Percentiles rank a stretch among this genome's conserved stretches.
Evolutionary conservation across 2,329 filamentous ascomycete species (phyloP).

Genomic region (Metarhizium album): DNA sequence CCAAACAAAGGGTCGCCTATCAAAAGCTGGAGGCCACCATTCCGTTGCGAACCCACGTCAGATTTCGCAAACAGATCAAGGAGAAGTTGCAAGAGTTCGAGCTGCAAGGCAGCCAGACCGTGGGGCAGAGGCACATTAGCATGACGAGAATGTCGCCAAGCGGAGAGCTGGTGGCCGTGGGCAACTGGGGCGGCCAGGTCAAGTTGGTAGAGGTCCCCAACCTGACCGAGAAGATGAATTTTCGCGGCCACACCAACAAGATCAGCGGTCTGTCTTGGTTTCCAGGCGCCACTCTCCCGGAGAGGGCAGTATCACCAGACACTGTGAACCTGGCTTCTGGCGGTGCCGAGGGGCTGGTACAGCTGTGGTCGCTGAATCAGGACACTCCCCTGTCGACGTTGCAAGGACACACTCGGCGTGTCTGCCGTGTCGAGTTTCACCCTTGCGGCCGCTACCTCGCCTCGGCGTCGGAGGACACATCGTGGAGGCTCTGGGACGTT

Average conservation of each 20-base stretch:
- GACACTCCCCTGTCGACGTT: slow-evolving; percentile 78
- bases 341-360: slow-evolving; percentile 75
- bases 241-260: slow-evolving; percentile 79
- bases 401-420: slow-evolving; percentile 72
- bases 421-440: slow-evolving; percentile 90
- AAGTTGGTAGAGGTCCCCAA: slow-evolving; percentile 77
- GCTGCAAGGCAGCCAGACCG: slow-evolving; percentile 85
- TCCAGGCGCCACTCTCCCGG: slow-evolving; percentile 66
- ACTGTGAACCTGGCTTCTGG: slow-evolving; percentile 81
- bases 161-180: slow-evolving; percentile 72
- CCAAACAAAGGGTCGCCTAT: slow-evolving; percentile 63
- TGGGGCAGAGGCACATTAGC: slow-evolving; percentile 81
- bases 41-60: slow-evolving; percentile 79
- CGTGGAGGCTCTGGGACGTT: slow-evolving; percentile 94
- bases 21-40: slow-evolving; percentile 77
- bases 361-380: slow-evolving; percentile 81
- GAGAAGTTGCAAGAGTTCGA: slow-evolving; percentile 75
- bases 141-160: slow-evolving; percentile 86
- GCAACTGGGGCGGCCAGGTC: slow-evolving; percentile 87
- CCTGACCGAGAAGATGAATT: slow-evolving; percentile 61
- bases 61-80: slow-evolving; percentile 82
- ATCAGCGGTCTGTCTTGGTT: slow-evolving; percentile 88
- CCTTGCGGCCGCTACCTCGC: slow-evolving; percentile 83
- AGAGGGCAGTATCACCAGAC: slow-evolving; percentile 58
- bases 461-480: slow-evolving; percentile 90